phyloP scores from a whole-genome alignment of 306 rosid genomes.

The Citrullus colocynthis region DNA sequence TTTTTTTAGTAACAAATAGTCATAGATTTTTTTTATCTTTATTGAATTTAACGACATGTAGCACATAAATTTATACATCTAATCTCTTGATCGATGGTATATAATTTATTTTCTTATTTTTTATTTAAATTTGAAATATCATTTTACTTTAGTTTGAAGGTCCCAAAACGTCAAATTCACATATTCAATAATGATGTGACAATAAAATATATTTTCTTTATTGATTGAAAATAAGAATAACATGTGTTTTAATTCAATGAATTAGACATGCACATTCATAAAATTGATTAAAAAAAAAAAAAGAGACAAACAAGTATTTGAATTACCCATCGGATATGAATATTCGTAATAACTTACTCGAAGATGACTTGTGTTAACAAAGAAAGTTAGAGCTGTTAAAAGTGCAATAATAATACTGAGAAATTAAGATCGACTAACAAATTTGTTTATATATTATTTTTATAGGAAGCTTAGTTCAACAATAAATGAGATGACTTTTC shows the following conservation, averaged over 20 bases:
- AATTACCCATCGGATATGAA: neutral
- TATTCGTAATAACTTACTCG: neutral
- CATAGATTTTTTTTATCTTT: too few relatives aligned
- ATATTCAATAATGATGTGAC: neutral
- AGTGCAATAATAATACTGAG: too few relatives aligned
- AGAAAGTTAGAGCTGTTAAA: too few relatives aligned
- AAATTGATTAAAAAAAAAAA: neutral
- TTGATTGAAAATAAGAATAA: neutral
- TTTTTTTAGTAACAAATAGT: neutral
- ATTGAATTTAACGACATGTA: too few relatives aligned
- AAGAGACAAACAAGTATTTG: too few relatives aligned
- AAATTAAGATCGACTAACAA: too few relatives aligned
- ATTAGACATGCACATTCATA: neutral
- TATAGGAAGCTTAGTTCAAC: too few relatives aligned
- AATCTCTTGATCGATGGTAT: too few relatives aligned
- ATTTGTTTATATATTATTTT: too few relatives aligned
- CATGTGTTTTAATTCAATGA: neutral
- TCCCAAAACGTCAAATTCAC: neutral
- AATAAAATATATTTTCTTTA: neutral
- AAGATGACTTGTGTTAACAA: too few relatives aligned
- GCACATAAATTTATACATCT: too few relatives aligned
- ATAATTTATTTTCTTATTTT: neutral
- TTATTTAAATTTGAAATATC: neutral
- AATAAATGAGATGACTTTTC: too few relatives aligned
- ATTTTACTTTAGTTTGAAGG: neutral